Percentiles rank a stretch among this genome's conserved stretches.
Conservation (phyloP, 371 early-diverging fungal genomes). For the Mortierella sp. region DNA sequence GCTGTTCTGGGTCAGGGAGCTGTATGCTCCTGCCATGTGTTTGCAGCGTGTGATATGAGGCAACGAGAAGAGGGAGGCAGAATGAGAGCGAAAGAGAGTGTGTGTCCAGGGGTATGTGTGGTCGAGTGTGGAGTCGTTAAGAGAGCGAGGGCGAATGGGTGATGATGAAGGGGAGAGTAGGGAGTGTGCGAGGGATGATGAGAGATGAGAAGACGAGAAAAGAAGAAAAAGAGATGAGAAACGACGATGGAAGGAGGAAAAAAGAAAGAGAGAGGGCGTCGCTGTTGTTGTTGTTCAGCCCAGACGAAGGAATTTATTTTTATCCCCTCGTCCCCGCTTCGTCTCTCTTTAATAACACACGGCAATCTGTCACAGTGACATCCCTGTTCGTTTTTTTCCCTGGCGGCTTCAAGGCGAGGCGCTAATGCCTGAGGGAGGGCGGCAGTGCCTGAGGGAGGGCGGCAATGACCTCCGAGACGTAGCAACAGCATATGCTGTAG, state of each 20-base stretch:
- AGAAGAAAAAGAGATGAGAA: not conserved
- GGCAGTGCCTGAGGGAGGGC: no score
- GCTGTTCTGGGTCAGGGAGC: slow-evolving; percentile 17
- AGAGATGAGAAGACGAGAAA: not conserved
- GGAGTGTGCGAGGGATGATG: not conserved
- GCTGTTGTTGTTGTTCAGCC: not conserved
- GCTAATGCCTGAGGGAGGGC: no score
- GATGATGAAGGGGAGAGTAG: not conserved
- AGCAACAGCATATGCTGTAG: no score
- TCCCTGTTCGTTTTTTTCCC: no score
- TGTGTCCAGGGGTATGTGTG: not conserved
- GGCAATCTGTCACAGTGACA: no score
- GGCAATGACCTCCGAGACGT: no score
- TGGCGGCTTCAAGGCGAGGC: no score
- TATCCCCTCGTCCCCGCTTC: not conserved
- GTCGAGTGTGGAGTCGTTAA: not conserved
- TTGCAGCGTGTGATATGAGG: not conserved
- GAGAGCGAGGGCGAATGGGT: not conserved
- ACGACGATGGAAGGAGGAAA: not conserved
- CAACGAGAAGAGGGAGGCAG: not conserved
- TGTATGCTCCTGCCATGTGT: slow-evolving; percentile 13
- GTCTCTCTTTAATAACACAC: no score
- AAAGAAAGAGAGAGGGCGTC: not conserved
- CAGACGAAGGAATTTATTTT: not conserved
- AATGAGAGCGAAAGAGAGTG: not conserved